Evolutionary conservation across 495 filamentous ascomycete species (phyloP), one percentile per base, ranked within the genome.

Genomic region (Podospora comata): DNA sequence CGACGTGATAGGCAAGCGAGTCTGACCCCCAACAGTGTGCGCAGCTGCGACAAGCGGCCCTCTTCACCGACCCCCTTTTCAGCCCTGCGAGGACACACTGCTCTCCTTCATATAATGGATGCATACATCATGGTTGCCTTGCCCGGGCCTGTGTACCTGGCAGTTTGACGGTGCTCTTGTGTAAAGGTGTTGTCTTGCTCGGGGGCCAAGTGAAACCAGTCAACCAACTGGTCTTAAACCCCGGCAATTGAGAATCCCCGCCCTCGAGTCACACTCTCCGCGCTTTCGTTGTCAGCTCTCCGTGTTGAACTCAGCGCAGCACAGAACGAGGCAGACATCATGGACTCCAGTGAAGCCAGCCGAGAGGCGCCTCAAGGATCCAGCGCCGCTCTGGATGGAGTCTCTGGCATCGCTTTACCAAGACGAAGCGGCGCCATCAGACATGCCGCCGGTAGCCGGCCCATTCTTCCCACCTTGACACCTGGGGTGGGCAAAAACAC

Each of bases 21-120:
- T 65, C 68, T 60, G 16, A 55, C 56, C 65, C 65, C 68, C 20
- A 53, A 54, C 27, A 60, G 67, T 68, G 16, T 66, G 66, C 74
- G 74, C 74, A 75, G 66, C 72, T 75, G 74, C 72, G 74, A 68
- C 68, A 70, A 66, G 39, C 63, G 19, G 19, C 65, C 61, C 27
- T n/a, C 68, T 66, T 60, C 64, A 67, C 59, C 67, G 60, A 60
- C 61, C 65, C 60, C 39, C 28, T n/a, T 67, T 64, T 48, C 71
- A 72, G 68, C 68, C 71, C 70, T 70, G 60, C 58, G n/a, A 20
- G 28, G 20, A 27, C 59, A 61, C 28, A 32, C 28, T 27, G 16
- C 27, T 16, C 59, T 27, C 20, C 20, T 61, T 28, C 59, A 61
- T 61, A 61, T 61, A 58, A 58, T 58, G 55, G 23, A 3, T 58